phyloP scores from a whole-genome alignment of 495 filamentous ascomycete species.

The Friedmanniomyces endolithicus region DNA sequence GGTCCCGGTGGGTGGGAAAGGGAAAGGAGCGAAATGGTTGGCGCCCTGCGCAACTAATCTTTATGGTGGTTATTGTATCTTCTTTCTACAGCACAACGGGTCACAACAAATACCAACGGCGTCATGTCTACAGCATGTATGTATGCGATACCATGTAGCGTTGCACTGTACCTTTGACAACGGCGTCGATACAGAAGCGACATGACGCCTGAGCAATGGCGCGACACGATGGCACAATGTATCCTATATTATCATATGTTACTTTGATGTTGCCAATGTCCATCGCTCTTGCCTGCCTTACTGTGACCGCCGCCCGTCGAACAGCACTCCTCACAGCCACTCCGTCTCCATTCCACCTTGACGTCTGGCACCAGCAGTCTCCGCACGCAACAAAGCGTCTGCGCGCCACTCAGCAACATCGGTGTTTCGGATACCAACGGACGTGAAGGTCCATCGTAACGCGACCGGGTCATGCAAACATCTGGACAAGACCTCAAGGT shows the following conservation, averaged over 20 bases:
- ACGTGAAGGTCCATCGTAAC: no score
- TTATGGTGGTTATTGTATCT: conserved; percentile 1
- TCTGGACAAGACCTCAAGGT: background rate
- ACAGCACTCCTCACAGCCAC: no score
- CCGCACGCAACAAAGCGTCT: no score
- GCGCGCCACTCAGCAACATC: no score
- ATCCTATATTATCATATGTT: no score
- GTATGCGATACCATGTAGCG: background rate
- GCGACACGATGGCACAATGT: background rate
- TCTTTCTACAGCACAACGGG: background rate
- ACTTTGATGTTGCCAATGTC: no score
- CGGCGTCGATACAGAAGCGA: background rate
- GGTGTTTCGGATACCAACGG: no score
- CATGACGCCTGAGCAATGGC: conserved; percentile 6
- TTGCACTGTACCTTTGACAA: background rate
- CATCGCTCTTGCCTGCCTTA: no score
- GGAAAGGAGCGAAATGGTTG: background rate
- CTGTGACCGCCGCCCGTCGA: no score
- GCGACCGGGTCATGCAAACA: no score
- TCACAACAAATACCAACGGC: background rate
- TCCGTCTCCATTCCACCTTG: no score
- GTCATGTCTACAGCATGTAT: background rate
- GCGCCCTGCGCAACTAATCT: background rate
- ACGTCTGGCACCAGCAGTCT: no score
- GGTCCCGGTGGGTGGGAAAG: background rate